Base-by-base conservation (phyloP, 441 rosid genomes). In the Gossypium trilobum region DNA sequence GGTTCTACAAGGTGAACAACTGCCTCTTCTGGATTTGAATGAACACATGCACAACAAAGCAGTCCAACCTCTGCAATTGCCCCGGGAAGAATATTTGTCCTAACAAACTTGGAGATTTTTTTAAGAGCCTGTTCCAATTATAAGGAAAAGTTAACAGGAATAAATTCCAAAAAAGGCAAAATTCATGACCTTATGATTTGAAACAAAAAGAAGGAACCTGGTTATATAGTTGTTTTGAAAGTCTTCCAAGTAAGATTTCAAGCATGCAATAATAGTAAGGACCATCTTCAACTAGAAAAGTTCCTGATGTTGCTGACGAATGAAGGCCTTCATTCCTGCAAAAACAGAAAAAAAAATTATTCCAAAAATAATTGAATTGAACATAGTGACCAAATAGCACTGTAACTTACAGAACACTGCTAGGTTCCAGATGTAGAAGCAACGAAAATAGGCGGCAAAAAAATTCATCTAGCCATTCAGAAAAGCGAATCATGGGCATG, bases 51-150 rank as follows among this genome's bases (percentile, higher is more conserved):
- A 82, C 99, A 89, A 79, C 98, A 93, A 85, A 95, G 99, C 77
- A 93, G 84, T 80, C 99, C 99, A 76, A 95, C 97, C 87, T 95
- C 99, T 10, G 99, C 98, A 81, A 95, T 79, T 78, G 99, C 98
- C 74, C 99, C 99, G 60, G 98, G 99, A 82, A 95, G 99, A 84
- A 95, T 91, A 82, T 86, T 95, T 79, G 95, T 85, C 81, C 81
- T 82, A 33, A 95, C 96, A 84, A 95, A 95, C 85, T 95, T 95
- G 57, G 99, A 86, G 80, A 95, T 91, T 85, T 93, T 93, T 87
- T 85, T 91, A 85, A 95, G 83, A 75, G 97, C 99, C 99, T 95
- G 88, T 81, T 56, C 73, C 46, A 68, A 78, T 70, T 58, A 59
- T 78, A 67, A 22, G 50, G 22, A 76, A 73, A 56, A 73, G 42